phyloP scores from a whole-genome alignment of 179 eudicot species.

The Spinacia oleracea region DNA sequence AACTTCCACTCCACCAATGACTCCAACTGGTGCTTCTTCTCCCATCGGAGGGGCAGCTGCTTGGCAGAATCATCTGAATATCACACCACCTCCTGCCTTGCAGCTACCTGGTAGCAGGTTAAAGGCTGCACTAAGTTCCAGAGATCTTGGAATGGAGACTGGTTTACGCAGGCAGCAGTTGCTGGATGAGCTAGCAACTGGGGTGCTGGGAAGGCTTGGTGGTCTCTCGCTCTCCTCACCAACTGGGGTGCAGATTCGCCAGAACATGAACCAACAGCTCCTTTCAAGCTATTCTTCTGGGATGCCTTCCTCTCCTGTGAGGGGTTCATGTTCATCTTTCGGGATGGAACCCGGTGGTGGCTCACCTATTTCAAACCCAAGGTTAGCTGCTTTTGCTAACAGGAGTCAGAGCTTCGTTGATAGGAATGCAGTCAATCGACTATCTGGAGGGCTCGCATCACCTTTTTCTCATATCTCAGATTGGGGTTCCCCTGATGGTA shows the following conservation, averaged over 20 bases:
- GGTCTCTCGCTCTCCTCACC: slow-evolving; percentile 60
- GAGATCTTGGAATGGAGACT: slow-evolving; percentile 56
- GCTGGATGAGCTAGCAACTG: slow-evolving; percentile 61
- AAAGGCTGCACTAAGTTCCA: slow-evolving; percentile 49
- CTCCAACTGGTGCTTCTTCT: slow-evolving; percentile 69
- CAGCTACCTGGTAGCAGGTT: slow-evolving; percentile 66
- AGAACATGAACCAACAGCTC: slow-evolving; percentile 56
- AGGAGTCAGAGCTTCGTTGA: slow-evolving; percentile 87
- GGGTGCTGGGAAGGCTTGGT: slow-evolving; percentile 40
- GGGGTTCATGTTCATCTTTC: slow-evolving; percentile 54
- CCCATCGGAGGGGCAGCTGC: slow-evolving; percentile 45
- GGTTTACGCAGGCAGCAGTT: slow-evolving; percentile 57
- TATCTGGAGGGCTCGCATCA: slow-evolving; percentile 36
- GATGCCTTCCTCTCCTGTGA: slow-evolving; percentile 54
- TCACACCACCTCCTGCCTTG: slow-evolving; percentile 61
- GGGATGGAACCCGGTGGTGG: slow-evolving; percentile 46
- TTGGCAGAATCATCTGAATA: slow-evolving; percentile 65
- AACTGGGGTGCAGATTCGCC: slow-evolving; percentile 51
- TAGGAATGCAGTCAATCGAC: slow-evolving; percentile 38
- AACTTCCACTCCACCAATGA: slow-evolving; percentile 70
- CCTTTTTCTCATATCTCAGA: slow-evolving; percentile 43
- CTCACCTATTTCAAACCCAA: slow-evolving; percentile 46
- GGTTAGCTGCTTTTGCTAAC: slow-evolving; percentile 69
- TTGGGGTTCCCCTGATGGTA: slow-evolving; percentile 75
- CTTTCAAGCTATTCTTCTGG: slow-evolving; percentile 56